Evolutionary conservation across 2,329 filamentous ascomycete genomes (phyloP), one percentile per base, ranked within the genome.

Genomic region (Aspergillus ochraceus): DNA sequence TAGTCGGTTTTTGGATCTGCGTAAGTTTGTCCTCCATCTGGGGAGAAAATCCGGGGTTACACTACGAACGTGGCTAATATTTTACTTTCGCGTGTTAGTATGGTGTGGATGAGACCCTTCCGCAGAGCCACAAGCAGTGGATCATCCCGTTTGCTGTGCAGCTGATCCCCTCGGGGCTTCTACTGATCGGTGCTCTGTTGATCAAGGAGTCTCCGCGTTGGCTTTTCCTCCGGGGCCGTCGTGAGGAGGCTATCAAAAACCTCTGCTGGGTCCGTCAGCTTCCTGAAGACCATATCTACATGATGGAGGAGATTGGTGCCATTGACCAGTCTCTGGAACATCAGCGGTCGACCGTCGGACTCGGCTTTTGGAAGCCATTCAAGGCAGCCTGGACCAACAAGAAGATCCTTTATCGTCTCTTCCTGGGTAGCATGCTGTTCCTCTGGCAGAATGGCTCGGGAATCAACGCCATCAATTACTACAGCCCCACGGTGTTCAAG

Each of bases 401-500:
- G 59, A 83, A 83, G 69, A 83, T 90, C 26, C 85, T 85, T 65
- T 91, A 86, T 80, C 85, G 90, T 47, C 87, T 94, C 76, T 84
- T 91, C 72, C 81, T 93, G 11, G 90, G 90, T 51, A 84, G 84
- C 57, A 84, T 90, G 68, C 81, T 94, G 20, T 93, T 93, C 80
- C 79, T 93, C 55, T 92, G 87, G 83, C 90, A 94, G 75, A 94
- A 94, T 67, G 88, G 88, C 53, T 83, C 79, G 3, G 90, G 90
- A 2, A 92, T 92, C 78, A 92, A 92, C 66, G 89, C 89, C 20
- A 88, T 90, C 78, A 92, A 91, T 79, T 92, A 91, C 77, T 91
- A 89, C 74, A 83, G 80, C 1, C 88, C 89, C 0, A 88, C 84
- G 0, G 84, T 91, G 10, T 91, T 92, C 80, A 83, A 82, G 61